A percentile compares a stretch with the other conserved stretches of the same genome.
phyloP scores from a whole-genome alignment of 768 basidiomycete species.

The Pisolithus microcarpus region DNA sequence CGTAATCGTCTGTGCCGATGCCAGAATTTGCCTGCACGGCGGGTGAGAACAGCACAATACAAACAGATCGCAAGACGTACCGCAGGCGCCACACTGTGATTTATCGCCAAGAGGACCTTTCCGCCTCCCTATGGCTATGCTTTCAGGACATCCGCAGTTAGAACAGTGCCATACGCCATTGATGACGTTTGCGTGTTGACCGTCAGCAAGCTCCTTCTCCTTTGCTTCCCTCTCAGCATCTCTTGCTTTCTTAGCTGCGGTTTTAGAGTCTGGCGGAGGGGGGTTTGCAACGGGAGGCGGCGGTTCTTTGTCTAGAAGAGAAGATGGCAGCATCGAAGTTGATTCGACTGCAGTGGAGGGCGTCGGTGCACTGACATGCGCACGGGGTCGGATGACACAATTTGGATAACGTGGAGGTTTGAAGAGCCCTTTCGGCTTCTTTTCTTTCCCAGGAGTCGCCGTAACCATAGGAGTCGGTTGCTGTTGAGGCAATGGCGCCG shows the following conservation, averaged over 20 bases:
- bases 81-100: constrained; percentile 87
- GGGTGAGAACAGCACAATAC: constrained; percentile 2
- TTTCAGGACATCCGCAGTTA: constrained; percentile 88
- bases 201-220: constrained; percentile 75
- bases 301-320: constrained; percentile 56
- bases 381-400: constrained; percentile 52
- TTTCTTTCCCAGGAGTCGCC: constrained; percentile 47
- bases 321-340: constrained; percentile 40
- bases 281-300: constrained; percentile 31
- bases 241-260: constrained; percentile 54
- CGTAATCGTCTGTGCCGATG: constrained; percentile 78
- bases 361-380: constrained; percentile 52
- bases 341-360: constrained; percentile 64
- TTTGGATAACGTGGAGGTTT: constrained; percentile 58
- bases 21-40: constrained; percentile 73
- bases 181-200: constrained; percentile 75
- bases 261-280: constrained; percentile 41
- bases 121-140: constrained; percentile 74
- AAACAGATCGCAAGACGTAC: constrained; percentile 33
- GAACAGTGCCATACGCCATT: constrained; percentile 92
- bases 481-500: constrained; percentile 38
- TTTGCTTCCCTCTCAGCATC: constrained; percentile 79
- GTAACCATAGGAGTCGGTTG: constrained; percentile 25
- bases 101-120: constrained; percentile 89
- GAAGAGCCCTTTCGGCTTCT: constrained; percentile 65